Evolutionary conservation across 176 grass and related monocot species (phyloP), one percentile per base, ranked within the genome.

Genomic region (Cenchrus fungigraminus): DNA sequence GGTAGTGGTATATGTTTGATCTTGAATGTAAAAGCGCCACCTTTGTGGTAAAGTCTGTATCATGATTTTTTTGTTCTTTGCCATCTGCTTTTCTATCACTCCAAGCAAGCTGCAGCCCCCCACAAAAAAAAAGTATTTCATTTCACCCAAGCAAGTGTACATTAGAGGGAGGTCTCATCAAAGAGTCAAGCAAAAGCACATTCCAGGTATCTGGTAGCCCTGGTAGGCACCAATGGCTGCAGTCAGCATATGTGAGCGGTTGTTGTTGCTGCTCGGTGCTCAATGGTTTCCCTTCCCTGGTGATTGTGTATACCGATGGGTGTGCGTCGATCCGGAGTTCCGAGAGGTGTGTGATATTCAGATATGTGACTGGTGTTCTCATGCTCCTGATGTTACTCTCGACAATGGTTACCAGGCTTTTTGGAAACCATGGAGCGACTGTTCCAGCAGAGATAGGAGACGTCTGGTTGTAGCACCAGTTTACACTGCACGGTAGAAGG

Each of bases 191-290:
- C 40, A 92, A 69, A 52, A 92, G 90, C 19, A 83, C 19, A 44
- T 95, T 92, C 90, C 87, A 92, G 0, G 88, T 90, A 56, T 90
- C 90, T 1, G 90, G 88, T 5, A 90, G 10, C 42, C 90, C 87
- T 14, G 87, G 85, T 60, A 92, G 57, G 55, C 93, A 95, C 90
- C 88, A 92, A 31, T 95, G 93, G 72, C 93, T 92, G 79, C 93
- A 92, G 47, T 92, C 93, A 0, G 85, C 79, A 1, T 86, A 86
- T 43, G 15, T 50, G 0, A 50, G 10, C 1, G 88, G 93, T 2
- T 82, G 82, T 14, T 29, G 55, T 4, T 25, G 44, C 56, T 95
- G 85, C 79, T 90, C 71, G 0, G 11, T 28, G 6, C 79, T 71
- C 4, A 90, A 60, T 14, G 71, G 75, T n/a, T 86, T 90, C 16